A percentile compares a stretch with the other conserved stretches of the same genome.
Evolutionary conservation across 129 eudicot species (phyloP).

Genomic region (Cynara cardunculus): DNA sequence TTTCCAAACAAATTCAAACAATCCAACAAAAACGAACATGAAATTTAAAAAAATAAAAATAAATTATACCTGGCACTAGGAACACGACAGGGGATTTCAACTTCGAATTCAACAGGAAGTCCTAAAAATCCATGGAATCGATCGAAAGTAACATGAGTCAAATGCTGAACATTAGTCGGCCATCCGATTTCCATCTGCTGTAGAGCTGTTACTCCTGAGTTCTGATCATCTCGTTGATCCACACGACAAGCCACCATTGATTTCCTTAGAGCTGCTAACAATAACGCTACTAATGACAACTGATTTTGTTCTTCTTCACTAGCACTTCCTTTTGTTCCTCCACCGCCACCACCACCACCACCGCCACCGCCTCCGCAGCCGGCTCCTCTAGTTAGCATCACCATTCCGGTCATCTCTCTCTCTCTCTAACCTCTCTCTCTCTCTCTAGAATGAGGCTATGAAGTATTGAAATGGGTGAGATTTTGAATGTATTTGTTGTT

Average conservation of each 20-base stretch:
- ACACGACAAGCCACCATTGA: conserved; percentile 90
- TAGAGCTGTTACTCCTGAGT: conserved; percentile 17
- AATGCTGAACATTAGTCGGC: conserved; percentile 90
- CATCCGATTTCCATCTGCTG: conserved; percentile 88
- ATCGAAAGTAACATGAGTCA: conserved; percentile 93
- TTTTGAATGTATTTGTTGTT: conserved; percentile 33
- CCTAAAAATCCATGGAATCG: conserved; percentile 90
- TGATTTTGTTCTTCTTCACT: conserved; percentile 45
- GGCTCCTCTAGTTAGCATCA: conserved; percentile 62
- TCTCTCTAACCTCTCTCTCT: conserved; percentile 17
- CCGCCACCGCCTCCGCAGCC: conserved; percentile 58
- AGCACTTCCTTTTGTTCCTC: conserved; percentile 21
- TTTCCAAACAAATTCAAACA: not conserved
- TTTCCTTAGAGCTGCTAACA: conserved; percentile 75
- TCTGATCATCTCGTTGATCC: conserved; percentile 42
- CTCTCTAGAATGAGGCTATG: conserved; percentile 1
- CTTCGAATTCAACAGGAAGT: conserved; percentile 84
- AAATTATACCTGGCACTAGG: conserved; percentile 86
- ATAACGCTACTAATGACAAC: conserved; percentile 60
- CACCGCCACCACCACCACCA: conserved; percentile 34
- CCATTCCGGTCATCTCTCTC: conserved; percentile 53
- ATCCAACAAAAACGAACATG: not conserved
- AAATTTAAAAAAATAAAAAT: not conserved
- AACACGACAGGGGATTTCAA: conserved; percentile 77
- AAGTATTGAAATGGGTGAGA: conserved; percentile 12